Base-by-base conservation (phyloP, 1,284 basidiomycete species). In the Ceratobasidium sp. region DNA sequence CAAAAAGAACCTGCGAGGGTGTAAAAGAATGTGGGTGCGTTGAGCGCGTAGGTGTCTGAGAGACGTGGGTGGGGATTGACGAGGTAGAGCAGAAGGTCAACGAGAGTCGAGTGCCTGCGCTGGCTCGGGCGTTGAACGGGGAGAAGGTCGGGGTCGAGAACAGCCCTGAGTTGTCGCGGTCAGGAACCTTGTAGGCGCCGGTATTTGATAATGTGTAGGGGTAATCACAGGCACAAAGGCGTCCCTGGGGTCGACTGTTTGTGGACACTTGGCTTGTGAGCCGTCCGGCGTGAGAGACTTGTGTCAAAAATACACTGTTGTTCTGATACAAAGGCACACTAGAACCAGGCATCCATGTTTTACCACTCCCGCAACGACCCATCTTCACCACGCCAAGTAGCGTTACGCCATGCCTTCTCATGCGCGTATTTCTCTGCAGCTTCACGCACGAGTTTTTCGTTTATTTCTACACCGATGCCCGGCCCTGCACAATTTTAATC, bases 401-500 rank as follows among this genome's bases (percentile, higher is more conserved):
- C 87, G 80, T 92, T 92, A 74, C 86, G 85, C 84, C 84, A 85
- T 7, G 82, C 79, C 77, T 63, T 73, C 24, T 73, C 71, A 41
- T 73, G 29, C n/a, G 80, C 79, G 64, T 80, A 80, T 14, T 83
- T 83, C 68, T 81, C 81, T 0, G 86, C 85, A 16, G 84, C 84
- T 74, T 86, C 83, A 39, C 89, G 82, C 11, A 93, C 89, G 24
- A 90, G 80, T 16, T 82, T 81, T 81, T 93, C 91, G 79, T 93
- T 86, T 76, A 93, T 85, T 77, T 88, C 84, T 54, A 93, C 87
- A 14, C 91, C 92, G 7, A 93, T 82, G 7, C 92, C 92, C 11
- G 89, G 86, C 0, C 86, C 88, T 77, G 85, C 82, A 7, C 29
- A 14, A 22, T 6, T 39, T 6, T 16, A n/a, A 37, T 14, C 31